Percentiles rank a stretch among this genome's conserved stretches.
These are phyloP conservation scores for Curvularia hawaiiensis DNA, from an alignment of 2,329 filamentous ascomycete genomes.

Conservation along the genomic window DNA sequence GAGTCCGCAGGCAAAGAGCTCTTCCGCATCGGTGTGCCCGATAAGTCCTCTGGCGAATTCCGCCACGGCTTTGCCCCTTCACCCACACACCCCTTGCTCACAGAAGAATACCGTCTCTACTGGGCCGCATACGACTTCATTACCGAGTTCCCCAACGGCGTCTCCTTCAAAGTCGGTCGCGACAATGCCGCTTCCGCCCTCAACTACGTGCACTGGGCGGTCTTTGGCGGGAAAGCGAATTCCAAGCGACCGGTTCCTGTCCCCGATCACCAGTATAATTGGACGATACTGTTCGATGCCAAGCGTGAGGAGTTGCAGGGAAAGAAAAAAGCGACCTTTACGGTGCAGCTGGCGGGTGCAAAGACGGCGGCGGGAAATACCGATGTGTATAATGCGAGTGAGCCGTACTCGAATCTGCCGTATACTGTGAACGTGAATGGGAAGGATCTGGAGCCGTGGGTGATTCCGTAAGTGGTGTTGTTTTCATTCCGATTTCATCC, in stretches of 20 bases:
- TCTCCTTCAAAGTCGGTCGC: constrained; percentile 62
- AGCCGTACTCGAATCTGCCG: constrained; percentile 60
- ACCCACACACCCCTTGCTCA: constrained; percentile 53
- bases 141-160: constrained; percentile 63
- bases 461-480: constrained; percentile 56
- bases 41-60: constrained; percentile 66
- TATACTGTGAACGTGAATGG: constrained; percentile 58
- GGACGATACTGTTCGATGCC: constrained; percentile 30
- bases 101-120: constrained; percentile 65
- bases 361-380: constrained; percentile 68
- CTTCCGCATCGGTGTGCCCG: constrained; percentile 67
- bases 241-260: constrained; percentile 49
- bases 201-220: constrained; percentile 71
- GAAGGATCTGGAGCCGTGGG: constrained; percentile 56
- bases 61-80: constrained; percentile 61
- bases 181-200: constrained; percentile 54
- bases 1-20: constrained; percentile 64
- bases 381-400: constrained; percentile 60
- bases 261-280: constrained; percentile 43
- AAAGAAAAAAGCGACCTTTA: constrained; percentile 59
- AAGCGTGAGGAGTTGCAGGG: constrained; percentile 46
- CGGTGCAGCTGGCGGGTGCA: constrained; percentile 66
- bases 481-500: neutral
- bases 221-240: constrained; percentile 63
- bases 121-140: constrained; percentile 66